Conservation (phyloP, 73 alveolate genomes). For the Paramecium biaurelia region DNA sequence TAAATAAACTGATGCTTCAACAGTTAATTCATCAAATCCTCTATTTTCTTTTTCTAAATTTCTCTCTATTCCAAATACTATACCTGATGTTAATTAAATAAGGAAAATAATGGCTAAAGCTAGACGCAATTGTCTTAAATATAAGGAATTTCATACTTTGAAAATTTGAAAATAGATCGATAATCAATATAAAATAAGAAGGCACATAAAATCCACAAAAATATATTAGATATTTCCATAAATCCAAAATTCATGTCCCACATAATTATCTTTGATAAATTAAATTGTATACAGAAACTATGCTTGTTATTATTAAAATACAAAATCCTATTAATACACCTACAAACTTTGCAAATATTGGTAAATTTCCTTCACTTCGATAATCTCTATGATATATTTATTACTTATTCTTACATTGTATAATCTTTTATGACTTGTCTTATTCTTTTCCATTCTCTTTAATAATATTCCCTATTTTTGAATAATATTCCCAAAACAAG, state of each 20-base stretch:
- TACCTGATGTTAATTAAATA: not conserved
- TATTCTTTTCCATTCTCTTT: conserved; percentile 6
- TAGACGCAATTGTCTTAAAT: not conserved
- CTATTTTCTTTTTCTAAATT: not conserved
- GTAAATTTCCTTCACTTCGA: not conserved
- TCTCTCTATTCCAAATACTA: conserved; percentile 24
- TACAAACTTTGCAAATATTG: not conserved
- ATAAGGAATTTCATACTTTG: not conserved
- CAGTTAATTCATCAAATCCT: not conserved
- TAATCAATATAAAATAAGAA: not conserved
- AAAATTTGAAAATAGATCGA: not conserved
- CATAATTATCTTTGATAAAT: not conserved
- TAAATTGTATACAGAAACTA: not conserved
- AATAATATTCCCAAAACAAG: not conserved
- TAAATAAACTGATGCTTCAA: not conserved
- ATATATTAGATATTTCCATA: not conserved
- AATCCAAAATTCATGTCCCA: not conserved
- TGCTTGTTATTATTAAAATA: not conserved
- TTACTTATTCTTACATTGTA: not conserved
- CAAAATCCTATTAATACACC: not conserved
- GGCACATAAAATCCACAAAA: not conserved
- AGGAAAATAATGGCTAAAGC: not conserved
- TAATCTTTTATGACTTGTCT: conserved; percentile 9
- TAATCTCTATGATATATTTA: not conserved
- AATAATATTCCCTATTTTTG: not conserved